Evolutionary conservation across 2,329 filamentous ascomycete genomes (phyloP), one percentile per base, ranked within the genome.

Genomic region (Cryphonectria naterciae): DNA sequence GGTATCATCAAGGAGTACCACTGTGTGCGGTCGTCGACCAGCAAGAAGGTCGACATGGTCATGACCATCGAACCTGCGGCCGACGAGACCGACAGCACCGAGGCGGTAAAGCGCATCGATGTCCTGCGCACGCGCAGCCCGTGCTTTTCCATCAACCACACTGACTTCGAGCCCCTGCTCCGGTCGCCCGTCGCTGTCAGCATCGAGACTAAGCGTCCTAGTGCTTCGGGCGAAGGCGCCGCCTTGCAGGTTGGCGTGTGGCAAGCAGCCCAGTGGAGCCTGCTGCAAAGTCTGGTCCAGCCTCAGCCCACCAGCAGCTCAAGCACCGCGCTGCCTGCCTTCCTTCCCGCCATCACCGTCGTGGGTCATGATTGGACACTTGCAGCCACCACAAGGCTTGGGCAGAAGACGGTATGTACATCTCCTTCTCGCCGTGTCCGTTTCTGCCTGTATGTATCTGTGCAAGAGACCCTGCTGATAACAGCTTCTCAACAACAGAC

Each of bases 101-200:
- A 54, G n/a, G 52, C n/a, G n/a, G n/a, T 15, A 25, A 15, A 25
- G n/a, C 52, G 52, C 52, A 54, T 54, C 52, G 52, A 54, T 5
- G n/a, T 6, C n/a, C n/a, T 54, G n/a, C 52, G 52, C 52, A 10
- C n/a, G 10, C 22, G 8, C 15, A 4, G 15, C 41, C 25, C n/a
- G 2, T 22, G 17, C 62, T 32, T 25, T 17, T 49, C 62, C 25
- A n/a, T n/a, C 37, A 66, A 66, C 39, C 68, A 69, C 32, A 69
- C 52, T 32, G 62, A 58, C 41, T 69, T 69, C 37, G 49, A 35
- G 8, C 46, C 68, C 8, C 35, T 69, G 13, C 39, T 41, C 22
- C 54, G 43, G 39, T 65, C n/a, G 11, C 68, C 68, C n/a, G 35
- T 69, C 62, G 68, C 68, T 7, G 35, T 69, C n/a, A 69, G 68